Conservation (phyloP, 2,329 filamentous ascomycete genomes). For the Penicillium glabrum region DNA sequence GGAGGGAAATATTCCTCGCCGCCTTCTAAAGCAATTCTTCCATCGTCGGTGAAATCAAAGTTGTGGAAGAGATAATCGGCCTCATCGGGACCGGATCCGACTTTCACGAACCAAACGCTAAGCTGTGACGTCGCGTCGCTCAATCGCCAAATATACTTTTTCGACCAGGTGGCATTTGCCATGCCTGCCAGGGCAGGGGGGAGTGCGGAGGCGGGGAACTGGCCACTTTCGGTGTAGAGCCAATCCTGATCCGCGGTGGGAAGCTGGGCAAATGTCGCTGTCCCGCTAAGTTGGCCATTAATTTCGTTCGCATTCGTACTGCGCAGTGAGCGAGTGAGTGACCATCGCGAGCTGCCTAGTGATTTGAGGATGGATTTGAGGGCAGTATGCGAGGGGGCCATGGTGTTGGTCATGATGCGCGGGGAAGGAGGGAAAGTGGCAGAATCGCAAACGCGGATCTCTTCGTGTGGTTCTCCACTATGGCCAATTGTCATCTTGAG, state of each 20-base stretch:
- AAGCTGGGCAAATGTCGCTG: slow-evolving; percentile 38
- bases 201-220: slow-evolving; percentile 32
- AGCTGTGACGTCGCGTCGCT: slow-evolving; percentile 26
- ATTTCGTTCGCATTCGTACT: slow-evolving; percentile 44
- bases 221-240: slow-evolving; percentile 45
- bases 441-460: background rate
- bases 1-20: slow-evolving; percentile 21
- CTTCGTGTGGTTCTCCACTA: background rate
- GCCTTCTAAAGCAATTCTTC: background rate
- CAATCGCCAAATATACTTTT: slow-evolving; percentile 48
- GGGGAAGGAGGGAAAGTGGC: background rate
- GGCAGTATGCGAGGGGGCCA: slow-evolving; percentile 1
- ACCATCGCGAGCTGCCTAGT: slow-evolving; percentile 33
- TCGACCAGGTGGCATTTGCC: slow-evolving; percentile 32
- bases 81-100: slow-evolving; percentile 25
- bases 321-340: slow-evolving; percentile 38
- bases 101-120: slow-evolving; percentile 49
- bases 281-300: slow-evolving; percentile 42
- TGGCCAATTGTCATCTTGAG: background rate
- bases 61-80: slow-evolving; percentile 48
- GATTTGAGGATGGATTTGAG: slow-evolving; percentile 30
- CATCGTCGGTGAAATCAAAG: slow-evolving; percentile 33
- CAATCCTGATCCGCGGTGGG: slow-evolving; percentile 25
- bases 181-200: slow-evolving; percentile 11
- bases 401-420: slow-evolving; percentile 2